Evolutionary conservation across 1,284 basidiomycete species (phyloP).

Genomic region (Gomphus sp.): DNA sequence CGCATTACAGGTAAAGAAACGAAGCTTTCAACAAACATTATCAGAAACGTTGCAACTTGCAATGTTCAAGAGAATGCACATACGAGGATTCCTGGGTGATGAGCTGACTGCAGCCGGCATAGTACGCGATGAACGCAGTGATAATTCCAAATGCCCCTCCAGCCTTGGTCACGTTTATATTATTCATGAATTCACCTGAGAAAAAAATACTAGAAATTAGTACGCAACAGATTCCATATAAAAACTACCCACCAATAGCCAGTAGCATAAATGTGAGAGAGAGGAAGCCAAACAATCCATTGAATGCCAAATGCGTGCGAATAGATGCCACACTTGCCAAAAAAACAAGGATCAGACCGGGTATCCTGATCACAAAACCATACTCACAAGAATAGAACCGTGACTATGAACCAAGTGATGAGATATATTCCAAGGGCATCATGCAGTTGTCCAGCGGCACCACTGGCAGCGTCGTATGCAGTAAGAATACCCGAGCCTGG

Average conservation of each 20-base stretch:
- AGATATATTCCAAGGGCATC: constrained; percentile 61
- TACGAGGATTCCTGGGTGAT: constrained; percentile 42
- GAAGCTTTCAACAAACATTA: background rate
- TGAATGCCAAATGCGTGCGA: constrained; percentile 57
- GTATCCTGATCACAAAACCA: constrained; percentile 20
- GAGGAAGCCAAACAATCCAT: constrained; percentile 67
- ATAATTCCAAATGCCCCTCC: constrained; percentile 69
- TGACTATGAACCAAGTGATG: constrained; percentile 63
- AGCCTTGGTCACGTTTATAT: constrained; percentile 33
- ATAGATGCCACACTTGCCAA: constrained; percentile 52
- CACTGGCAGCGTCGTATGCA: constrained; percentile 30
- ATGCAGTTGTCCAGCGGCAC: constrained; percentile 34
- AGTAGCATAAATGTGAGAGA: constrained; percentile 54
- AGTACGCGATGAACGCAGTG: constrained; percentile 62
- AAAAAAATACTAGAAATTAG: background rate
- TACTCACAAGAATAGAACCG: constrained; percentile 50
- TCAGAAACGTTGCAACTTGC: background rate
- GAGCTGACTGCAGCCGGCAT: constrained; percentile 54
- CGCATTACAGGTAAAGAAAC: background rate
- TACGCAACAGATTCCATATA: background rate
- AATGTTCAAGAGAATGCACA: background rate
- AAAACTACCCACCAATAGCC: constrained; percentile 34
- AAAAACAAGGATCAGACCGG: background rate
- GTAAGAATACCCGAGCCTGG: constrained; percentile 51
- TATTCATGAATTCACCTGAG: constrained; percentile 15